Conservation (phyloP, 2,329 filamentous ascomycete species). For the Gyromitra esculenta region DNA sequence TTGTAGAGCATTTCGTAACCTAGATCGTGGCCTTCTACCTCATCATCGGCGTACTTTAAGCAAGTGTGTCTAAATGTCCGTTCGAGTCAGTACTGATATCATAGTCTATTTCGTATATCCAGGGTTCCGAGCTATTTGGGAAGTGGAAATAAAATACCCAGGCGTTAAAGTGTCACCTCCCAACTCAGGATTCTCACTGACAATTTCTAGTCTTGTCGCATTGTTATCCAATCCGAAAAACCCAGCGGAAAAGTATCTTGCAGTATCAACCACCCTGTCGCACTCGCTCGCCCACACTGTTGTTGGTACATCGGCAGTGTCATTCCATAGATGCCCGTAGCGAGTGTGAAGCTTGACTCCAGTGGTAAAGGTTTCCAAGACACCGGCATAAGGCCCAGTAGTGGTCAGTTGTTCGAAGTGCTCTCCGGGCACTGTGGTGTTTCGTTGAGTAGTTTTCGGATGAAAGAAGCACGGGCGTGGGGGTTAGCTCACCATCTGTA, state of each 20-base stretch:
- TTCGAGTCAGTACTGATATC: constrained; percentile 20
- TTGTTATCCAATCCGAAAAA: constrained; percentile 67
- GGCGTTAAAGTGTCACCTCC: constrained; percentile 69
- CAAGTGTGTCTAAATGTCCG: constrained; percentile 60
- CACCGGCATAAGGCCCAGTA: constrained; percentile 68
- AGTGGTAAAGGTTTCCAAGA: constrained; percentile 66
- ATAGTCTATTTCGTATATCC: background rate
- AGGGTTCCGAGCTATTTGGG: background rate
- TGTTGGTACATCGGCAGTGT: constrained; percentile 55
- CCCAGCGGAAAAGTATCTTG: constrained; percentile 66
- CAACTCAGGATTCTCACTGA: constrained; percentile 65
- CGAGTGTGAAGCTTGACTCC: constrained; percentile 67
- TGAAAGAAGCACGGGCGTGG: background rate
- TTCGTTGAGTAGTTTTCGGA: background rate
- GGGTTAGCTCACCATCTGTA: constrained; percentile 60
- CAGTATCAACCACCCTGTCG: constrained; percentile 67
- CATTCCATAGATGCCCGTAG: constrained; percentile 64
- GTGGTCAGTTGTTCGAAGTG: constrained; percentile 67
- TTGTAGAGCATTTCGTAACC: constrained; percentile 64
- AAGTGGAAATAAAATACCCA: constrained; percentile 59
- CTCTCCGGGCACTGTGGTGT: constrained; percentile 59
- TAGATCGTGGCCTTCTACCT: constrained; percentile 64
- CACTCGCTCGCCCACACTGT: constrained; percentile 68
- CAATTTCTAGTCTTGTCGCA: constrained; percentile 63
- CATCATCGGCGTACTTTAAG: constrained; percentile 60